Conservation (phyloP, 129 eudicot species). For the Dittrichia graveolens region DNA sequence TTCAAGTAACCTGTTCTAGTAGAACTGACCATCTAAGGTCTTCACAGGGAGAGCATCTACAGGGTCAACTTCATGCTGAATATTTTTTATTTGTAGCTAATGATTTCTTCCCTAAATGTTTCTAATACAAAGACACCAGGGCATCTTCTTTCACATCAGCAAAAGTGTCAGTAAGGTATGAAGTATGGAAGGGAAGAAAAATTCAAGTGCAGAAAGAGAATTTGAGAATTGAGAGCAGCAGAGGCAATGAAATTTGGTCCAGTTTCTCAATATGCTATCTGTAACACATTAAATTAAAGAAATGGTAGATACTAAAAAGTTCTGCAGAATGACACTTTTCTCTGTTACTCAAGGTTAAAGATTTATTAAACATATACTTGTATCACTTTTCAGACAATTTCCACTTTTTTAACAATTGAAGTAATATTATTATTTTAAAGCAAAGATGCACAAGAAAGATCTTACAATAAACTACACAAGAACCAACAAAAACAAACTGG, state of each 20-base stretch:
- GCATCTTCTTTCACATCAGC: slow-evolving; percentile 85
- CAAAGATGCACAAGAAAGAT: too few species aligned
- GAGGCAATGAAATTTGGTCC: neutral
- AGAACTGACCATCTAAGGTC: slow-evolving; percentile 69
- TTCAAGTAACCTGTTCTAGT: slow-evolving; percentile 55
- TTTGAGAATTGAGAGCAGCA: neutral
- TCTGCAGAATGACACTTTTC: too few species aligned
- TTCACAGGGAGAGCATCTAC: slow-evolving; percentile 97
- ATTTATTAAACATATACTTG: too few species aligned
- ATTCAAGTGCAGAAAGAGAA: neutral
- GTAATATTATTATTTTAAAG: too few species aligned
- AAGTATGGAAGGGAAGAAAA: neutral
- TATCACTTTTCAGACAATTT: too few species aligned
- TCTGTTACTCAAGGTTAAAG: too few species aligned
- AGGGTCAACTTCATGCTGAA: slow-evolving; percentile 66
- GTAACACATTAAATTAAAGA: too few species aligned
- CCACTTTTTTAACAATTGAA: too few species aligned
- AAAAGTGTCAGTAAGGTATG: slow-evolving; percentile 30
- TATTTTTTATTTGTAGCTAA: slow-evolving; percentile 50
- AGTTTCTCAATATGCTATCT: too few species aligned
- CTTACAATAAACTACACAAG: too few species aligned
- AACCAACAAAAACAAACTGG: too few species aligned
- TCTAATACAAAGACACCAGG: slow-evolving; percentile 62
- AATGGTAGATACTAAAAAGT: too few species aligned
- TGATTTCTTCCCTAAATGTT: slow-evolving; percentile 46